Conservation (phyloP, 2,329 filamentous ascomycete genomes). For the Claviceps cyperi region DNA sequence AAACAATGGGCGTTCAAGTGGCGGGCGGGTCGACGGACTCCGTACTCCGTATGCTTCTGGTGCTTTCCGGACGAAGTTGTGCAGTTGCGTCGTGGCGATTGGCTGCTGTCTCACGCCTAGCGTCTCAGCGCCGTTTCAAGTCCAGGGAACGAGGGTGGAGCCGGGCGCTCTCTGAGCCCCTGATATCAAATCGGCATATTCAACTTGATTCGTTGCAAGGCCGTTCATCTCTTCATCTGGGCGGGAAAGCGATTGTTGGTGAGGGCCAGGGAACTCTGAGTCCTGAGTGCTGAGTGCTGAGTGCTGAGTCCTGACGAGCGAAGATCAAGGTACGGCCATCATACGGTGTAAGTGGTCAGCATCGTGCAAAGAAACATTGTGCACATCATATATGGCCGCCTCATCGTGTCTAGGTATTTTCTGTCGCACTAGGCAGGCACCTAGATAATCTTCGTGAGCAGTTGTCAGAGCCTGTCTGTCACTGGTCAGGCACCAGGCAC, state of each 20-base stretch:
- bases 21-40: neutral
- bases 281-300: no score
- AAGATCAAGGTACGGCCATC: no score
- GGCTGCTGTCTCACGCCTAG: neutral
- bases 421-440: no score
- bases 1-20: neutral
- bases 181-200: neutral
- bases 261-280: no score
- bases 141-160: neutral
- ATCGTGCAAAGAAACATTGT: no score
- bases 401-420: no score
- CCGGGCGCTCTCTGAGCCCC: conserved; percentile 1
- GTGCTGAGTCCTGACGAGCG: no score
- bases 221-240: neutral
- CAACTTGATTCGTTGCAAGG: neutral
- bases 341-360: no score
- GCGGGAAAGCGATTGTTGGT: no score
- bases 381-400: no score
- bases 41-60: neutral
- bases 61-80: neutral
- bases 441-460: no score
- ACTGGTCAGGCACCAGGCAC: neutral
- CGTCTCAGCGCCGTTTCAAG: conserved; percentile 4
- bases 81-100: neutral
- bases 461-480: no score